Percentiles rank a stretch among this genome's conserved stretches.
Evolutionary conservation across 306 rosid genomes (phyloP).

Genomic region (Trifolium fragiferum): DNA sequence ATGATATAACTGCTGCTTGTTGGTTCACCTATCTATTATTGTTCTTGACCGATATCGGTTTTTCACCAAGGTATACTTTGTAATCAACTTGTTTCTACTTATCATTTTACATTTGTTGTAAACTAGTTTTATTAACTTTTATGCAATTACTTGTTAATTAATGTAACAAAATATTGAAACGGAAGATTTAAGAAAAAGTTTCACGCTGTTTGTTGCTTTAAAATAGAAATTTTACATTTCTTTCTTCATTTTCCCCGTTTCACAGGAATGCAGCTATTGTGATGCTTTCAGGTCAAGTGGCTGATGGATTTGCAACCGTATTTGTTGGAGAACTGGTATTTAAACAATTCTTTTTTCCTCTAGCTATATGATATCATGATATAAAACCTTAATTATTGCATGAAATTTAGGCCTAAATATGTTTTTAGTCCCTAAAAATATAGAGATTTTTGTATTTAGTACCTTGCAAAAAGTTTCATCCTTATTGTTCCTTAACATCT

Average conservation of each 20-base stretch:
- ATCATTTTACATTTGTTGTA: neutral
- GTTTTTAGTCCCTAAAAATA: too few species aligned
- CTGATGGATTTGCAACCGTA: slow-evolving; percentile 85
- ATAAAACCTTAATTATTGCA: neutral
- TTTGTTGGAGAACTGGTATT: slow-evolving; percentile 94
- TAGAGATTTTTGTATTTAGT: too few species aligned
- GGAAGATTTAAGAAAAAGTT: neutral
- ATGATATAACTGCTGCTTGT: slow-evolving; percentile 93
- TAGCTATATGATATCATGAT: slow-evolving; percentile 4
- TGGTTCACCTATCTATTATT: slow-evolving; percentile 94
- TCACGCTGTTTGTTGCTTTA: slow-evolving; percentile 16
- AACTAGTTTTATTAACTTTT: slow-evolving; percentile 2
- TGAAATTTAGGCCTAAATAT: neutral
- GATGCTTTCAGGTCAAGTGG: slow-evolving; percentile 98
- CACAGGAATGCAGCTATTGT: slow-evolving; percentile 83
- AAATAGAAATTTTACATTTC: neutral
- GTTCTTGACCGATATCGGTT: slow-evolving; percentile 88
- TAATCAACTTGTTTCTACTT: slow-evolving; percentile 2
- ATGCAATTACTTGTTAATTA: slow-evolving; percentile 5
- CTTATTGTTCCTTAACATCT: too few species aligned
- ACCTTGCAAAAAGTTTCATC: too few species aligned
- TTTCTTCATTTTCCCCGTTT: neutral
- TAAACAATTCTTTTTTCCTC: neutral
- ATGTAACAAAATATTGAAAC: slow-evolving; percentile 13
- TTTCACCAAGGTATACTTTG: slow-evolving; percentile 73